Percentiles rank a stretch among this genome's conserved stretches.
Evolutionary conservation across 179 eudicot species (phyloP).

Genomic region (Nepenthes alata): DNA sequence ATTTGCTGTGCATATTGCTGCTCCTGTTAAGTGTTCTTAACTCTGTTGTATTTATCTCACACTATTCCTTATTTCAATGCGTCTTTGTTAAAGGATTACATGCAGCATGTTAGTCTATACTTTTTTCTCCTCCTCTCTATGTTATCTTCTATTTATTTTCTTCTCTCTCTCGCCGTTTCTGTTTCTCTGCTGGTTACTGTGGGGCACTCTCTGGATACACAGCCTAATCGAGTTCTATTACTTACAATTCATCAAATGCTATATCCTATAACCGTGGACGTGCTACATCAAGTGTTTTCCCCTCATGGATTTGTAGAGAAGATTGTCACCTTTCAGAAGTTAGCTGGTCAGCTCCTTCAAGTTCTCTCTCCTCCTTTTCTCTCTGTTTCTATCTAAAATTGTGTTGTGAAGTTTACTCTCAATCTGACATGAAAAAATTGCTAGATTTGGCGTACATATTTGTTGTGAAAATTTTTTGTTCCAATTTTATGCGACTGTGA

Average conservation of each 20-base stretch:
- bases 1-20: too few relatives aligned
- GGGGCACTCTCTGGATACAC: slow-evolving; percentile 46
- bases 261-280: slow-evolving; percentile 95
- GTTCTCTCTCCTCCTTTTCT: slow-evolving; percentile 17
- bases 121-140: slow-evolving; percentile 8
- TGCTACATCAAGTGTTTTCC: slow-evolving; percentile 98
- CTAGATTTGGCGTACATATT: not conserved
- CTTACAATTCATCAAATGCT: slow-evolving; percentile 90
- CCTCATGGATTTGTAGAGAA: slow-evolving; percentile 40
- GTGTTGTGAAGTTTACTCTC: not conserved
- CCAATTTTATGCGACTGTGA: too few relatives aligned
- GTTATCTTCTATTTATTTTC: slow-evolving; percentile 31
- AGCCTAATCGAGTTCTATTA: slow-evolving; percentile 98
- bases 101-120: too few relatives aligned
- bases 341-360: slow-evolving; percentile 82
- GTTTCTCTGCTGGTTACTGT: slow-evolving; percentile 33
- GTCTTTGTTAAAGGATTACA: too few relatives aligned
- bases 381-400: slow-evolving; percentile 13
- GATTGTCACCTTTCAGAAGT: slow-evolving; percentile 68
- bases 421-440: not conserved
- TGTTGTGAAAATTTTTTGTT: too few relatives aligned
- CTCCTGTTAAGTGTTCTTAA: too few relatives aligned
- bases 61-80: too few relatives aligned
- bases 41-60: too few relatives aligned
- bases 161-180: slow-evolving; percentile 28